Evolutionary conservation across 768 basidiomycete species (phyloP), one percentile per base, ranked within the genome.

Genomic region (Pleurotus ostreatus): DNA sequence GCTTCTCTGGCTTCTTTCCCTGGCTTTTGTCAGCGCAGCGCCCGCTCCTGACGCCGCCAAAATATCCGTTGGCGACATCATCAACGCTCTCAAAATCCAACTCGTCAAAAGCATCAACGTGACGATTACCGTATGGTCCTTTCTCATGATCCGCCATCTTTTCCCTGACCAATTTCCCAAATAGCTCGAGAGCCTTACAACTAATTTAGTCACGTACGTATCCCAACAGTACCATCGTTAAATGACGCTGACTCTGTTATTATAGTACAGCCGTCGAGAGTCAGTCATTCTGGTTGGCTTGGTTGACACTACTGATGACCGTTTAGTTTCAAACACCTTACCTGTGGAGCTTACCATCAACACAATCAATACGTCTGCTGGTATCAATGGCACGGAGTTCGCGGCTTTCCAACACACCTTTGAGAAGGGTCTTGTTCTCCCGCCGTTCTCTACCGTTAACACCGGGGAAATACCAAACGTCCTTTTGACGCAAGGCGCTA

Each of bases 331-430:
- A 30, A 15, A 78, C 66, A 74, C 76, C 2, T 74, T 78, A 49
- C 66, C 74, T 18, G 63, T 78, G 43, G 78, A 79, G 49, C 69
- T 81, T 44, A 77, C 74, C 25, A 70, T 82, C 59, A 73, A 78
- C 59, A 64, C 67, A 53, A 70, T 80, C 18, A 66, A 65, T 51
- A 69, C 71, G 55, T 65, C 76, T 49, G 78, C 78, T 3, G 78
- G 79, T 0, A 67, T 88, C 48, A 76, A 84, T 55, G 79, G 76
- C 12, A 76, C 78, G 38, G 74, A 71, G 34, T 87, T 76, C 61
- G 84, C 86, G 16, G 73, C 74, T 44, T 87, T 88, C 65, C 74
- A 78, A 59, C 80, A 84, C 59, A 71, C 74, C 3, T 88, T 87
- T 71, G 62, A 74, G 54, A 70, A 61, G 40, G 81, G 81, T 45